Conservation (phyloP, 2,329 filamentous ascomycete genomes). For the Fusarium transvaalense region DNA sequence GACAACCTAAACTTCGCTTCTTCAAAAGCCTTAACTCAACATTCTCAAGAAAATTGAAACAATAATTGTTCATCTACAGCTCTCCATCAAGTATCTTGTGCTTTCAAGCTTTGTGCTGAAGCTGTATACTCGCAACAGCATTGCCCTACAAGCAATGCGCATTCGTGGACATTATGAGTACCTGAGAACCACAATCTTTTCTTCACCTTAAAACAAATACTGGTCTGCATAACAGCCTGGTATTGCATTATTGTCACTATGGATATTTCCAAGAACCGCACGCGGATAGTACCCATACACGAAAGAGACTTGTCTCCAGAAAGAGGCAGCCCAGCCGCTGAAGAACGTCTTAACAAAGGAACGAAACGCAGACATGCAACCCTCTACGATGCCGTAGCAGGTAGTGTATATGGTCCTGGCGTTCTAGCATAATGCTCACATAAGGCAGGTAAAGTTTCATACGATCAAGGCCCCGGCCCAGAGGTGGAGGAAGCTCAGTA, state of each 20-base stretch:
- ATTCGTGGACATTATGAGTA: slow-evolving; percentile 7
- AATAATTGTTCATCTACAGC: not conserved
- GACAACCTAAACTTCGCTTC: slow-evolving; percentile 33
- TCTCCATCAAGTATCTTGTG: not conserved
- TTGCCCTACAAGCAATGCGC: slow-evolving; percentile 29
- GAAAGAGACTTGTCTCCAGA: slow-evolving; percentile 26
- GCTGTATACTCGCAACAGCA: not conserved
- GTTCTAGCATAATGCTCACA: slow-evolving; percentile 43
- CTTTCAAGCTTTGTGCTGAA: not conserved
- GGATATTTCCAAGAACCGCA: slow-evolving; percentile 20
- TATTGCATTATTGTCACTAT: slow-evolving; percentile 8
- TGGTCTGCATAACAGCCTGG: not conserved
- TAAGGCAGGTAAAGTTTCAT: slow-evolving; percentile 50
- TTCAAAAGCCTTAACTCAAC: slow-evolving; percentile 22
- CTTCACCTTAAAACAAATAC: slow-evolving; percentile 22
- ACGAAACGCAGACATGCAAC: slow-evolving; percentile 59
- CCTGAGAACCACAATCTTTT: slow-evolving; percentile 13
- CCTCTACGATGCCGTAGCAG: slow-evolving; percentile 80
- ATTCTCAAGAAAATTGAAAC: not conserved
- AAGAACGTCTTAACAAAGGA: slow-evolving; percentile 23
- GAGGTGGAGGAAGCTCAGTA: slow-evolving; percentile 40
- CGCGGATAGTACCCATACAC: slow-evolving; percentile 12
- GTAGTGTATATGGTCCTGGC: slow-evolving; percentile 54
- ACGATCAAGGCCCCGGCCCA: slow-evolving; percentile 39
- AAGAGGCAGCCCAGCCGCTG: slow-evolving; percentile 15